Base-by-base conservation (phyloP, 176 grass and related monocot genomes). In the Tillandsia leiboldiana region DNA sequence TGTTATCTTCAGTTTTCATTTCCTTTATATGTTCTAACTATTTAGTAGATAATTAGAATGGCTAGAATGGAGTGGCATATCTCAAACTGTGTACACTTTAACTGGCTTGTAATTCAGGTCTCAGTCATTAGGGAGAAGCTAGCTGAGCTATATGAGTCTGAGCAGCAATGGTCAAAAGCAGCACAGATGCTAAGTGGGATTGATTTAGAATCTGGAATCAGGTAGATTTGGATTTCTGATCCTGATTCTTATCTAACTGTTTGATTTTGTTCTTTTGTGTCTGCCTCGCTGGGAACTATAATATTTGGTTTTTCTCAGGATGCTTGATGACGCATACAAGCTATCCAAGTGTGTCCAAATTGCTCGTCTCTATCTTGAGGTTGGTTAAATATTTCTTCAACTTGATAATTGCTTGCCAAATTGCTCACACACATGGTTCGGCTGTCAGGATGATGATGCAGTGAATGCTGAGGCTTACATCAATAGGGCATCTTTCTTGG, bases 401-500 rank as follows among this genome's bases (percentile, higher is more conserved):
- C 57, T 28, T 48, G 54, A 65, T 1, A 50, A 47, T 48, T 13
- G 18, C 3, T 23, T 72, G 14, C 48, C 65, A 64, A 78, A 68
- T 24, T 77, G 26, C 14, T 78, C 49, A 8, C 77, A 72, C 12
- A 57, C 69, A 15, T 54, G 3, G 29, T 18, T 53, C 70, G 50
- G 13, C 59, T 75, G 7, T 49, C 53, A 99, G 95, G 95, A 99
- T 81, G 95, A 99, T 69, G 90, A 99, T 84, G 87, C 90, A 50
- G 84, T 88, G 54, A 99, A 90, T 86, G 95, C 95, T 24, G 95
- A 94, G 74, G 87, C 84, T 72, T 99, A 93, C 84, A 99, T 99
- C 65, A 93, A 99, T 71, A 99, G 94, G 87, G 95, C 95, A 78
- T 99, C 95, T 18, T 99, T 99, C 84, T 84, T 99, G 70, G 90